Evolutionary conservation across 371 early-diverging fungal genomes (phyloP).

Genomic region (Circinella umbellata): DNA sequence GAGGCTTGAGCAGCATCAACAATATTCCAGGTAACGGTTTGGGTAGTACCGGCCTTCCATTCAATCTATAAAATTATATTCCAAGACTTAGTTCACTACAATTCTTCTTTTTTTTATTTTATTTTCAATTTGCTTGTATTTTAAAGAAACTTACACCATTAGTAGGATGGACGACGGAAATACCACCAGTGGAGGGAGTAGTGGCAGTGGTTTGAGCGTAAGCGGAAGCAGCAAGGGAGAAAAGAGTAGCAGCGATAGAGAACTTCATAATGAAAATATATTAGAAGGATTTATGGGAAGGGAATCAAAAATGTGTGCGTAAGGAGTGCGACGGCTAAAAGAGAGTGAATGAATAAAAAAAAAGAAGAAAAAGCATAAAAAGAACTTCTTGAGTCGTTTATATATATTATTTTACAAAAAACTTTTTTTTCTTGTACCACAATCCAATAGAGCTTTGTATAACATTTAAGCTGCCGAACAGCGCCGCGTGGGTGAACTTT

Average conservation of each 20-base stretch:
- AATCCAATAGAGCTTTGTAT: not conserved
- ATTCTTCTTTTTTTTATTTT: not conserved
- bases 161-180: conserved; percentile 11
- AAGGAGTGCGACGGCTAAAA: no score
- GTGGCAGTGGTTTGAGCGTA: conserved; percentile 10
- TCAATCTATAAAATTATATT: conserved; percentile 25
- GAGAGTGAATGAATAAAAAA: conserved; percentile 4
- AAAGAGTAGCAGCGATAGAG: conserved; percentile 16
- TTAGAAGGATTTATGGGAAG: not conserved
- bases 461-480: not conserved
- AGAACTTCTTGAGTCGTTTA: not conserved
- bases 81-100: no score
- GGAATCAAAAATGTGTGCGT: not conserved
- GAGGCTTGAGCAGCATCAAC: conserved; percentile 4
- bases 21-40: conserved; percentile 33
- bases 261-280: conserved; percentile 11
- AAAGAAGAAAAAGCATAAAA: not conserved
- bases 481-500: no score
- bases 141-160: conserved; percentile 8
- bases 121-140: not conserved
- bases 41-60: conserved; percentile 29
- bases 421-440: conserved; percentile 2
- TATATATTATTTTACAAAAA: not conserved
- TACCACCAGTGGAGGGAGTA: not conserved
- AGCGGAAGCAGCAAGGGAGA: conserved; percentile 14